Conservation (phyloP, 768 basidiomycete genomes). For the Neoboletus brunneissimus region DNA sequence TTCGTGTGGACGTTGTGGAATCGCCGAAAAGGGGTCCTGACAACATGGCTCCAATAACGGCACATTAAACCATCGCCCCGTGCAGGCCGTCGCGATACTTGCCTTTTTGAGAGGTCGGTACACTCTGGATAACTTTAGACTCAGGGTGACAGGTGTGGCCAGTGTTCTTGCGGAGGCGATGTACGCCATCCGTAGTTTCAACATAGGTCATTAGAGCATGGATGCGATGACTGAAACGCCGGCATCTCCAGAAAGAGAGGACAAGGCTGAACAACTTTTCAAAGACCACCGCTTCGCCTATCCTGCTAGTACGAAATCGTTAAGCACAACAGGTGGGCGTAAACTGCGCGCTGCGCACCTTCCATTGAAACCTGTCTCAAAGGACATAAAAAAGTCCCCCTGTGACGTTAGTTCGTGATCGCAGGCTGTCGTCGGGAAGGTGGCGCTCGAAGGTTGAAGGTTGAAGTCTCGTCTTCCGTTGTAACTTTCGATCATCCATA, state of each 20-base stretch:
- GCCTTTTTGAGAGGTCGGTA: not conserved
- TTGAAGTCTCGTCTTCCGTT: not conserved
- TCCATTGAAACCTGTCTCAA: not conserved
- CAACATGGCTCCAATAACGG: not conserved
- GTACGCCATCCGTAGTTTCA: not conserved
- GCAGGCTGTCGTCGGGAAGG: not conserved
- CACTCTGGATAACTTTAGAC: not conserved
- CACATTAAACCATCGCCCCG: not conserved
- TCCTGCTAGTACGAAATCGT: not conserved
- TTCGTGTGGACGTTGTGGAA: not conserved
- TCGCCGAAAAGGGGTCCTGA: not conserved
- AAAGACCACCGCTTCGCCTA: not conserved
- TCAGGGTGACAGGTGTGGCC: not conserved
- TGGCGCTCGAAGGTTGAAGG: not conserved
- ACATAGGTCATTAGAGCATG: not conserved
- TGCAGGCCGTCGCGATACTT: not conserved
- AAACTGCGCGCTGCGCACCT: conserved; percentile 7
- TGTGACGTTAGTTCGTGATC: not conserved
- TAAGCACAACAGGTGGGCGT: too few relatives aligned
- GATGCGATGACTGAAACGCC: not conserved
- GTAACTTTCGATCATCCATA: not conserved
- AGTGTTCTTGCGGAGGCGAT: not conserved
- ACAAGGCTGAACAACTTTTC: too few relatives aligned
- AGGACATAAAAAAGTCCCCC: not conserved
- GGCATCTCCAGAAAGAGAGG: not conserved